Percentiles rank a stretch among this genome's conserved stretches.
Evolutionary conservation across 208 protist species (phyloP).

Genomic region (Blechomonas ayalai): DNA sequence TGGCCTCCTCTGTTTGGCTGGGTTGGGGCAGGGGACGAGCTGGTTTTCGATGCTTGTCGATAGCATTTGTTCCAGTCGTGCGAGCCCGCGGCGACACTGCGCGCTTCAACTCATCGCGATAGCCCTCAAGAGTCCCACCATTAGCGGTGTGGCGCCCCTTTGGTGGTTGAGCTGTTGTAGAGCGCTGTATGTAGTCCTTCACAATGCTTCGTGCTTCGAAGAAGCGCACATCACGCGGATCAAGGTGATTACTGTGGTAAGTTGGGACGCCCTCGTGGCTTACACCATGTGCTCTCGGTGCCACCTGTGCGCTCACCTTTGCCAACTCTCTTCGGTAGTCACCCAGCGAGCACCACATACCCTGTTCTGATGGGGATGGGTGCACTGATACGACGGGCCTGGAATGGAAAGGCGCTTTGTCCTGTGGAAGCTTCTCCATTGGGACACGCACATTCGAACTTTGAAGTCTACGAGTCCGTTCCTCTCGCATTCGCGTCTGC

Average conservation of each 20-base stretch:
- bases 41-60: no score
- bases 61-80: no score
- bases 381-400: neutral
- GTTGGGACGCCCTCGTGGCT: neutral
- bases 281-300: neutral
- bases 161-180: neutral
- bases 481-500: slow-evolving; percentile 25
- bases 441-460: neutral
- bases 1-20: no score
- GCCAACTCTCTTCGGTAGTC: slow-evolving; percentile 20
- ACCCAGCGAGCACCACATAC: slow-evolving; percentile 7
- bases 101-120: no score
- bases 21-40: no score
- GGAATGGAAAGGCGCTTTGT: neutral
- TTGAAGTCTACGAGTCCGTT: slow-evolving; percentile 20
- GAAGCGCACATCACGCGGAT: slow-evolving; percentile 13
- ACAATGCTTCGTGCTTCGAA: slow-evolving; percentile 18
- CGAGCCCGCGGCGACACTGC: no score
- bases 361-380: no score
- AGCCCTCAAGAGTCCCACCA: no score
- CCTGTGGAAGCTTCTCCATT: neutral
- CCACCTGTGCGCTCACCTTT: slow-evolving; percentile 5
- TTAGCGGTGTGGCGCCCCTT: neutral
- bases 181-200: slow-evolving; percentile 16
- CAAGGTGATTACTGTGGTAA: neutral